These are phyloP conservation scores for Mucor sp. DNA, from an alignment of 371 early-diverging fungal genomes.

Conservation along the genomic window DNA sequence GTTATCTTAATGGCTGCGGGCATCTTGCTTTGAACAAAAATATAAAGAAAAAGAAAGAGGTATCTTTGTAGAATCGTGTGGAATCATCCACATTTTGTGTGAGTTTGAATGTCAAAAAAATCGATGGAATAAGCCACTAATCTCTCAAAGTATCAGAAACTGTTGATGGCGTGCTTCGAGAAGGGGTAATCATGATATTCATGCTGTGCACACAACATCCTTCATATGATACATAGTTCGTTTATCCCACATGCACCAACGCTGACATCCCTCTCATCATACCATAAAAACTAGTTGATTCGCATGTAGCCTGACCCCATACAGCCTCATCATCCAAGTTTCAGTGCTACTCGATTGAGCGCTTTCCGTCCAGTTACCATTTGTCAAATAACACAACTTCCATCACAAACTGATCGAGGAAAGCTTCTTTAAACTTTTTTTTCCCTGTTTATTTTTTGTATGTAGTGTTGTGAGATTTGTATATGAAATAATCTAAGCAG, in stretches of 20 bases:
- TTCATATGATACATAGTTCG: neutral
- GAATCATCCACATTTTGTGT: neutral
- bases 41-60: conserved; percentile 8
- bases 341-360: neutral
- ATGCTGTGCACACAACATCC: neutral
- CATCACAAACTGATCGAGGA: neutral
- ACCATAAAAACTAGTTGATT: neutral
- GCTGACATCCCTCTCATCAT: neutral
- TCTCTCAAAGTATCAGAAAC: neutral
- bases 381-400: neutral
- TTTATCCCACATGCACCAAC: neutral
- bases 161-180: neutral
- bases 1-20: conserved; percentile 31
- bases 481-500: conserved; percentile 25
- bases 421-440: neutral
- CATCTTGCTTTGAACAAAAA: conserved; percentile 14
- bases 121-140: neutral
- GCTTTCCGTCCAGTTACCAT: neutral
- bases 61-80: neutral
- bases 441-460: conserved; percentile 9
- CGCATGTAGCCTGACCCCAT: neutral
- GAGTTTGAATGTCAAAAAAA: conserved; percentile 7
- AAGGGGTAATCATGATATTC: neutral
- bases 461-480: neutral
- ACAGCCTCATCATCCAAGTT: neutral